phyloP scores from a whole-genome alignment of 2,329 filamentous ascomycete species.

The Neospermospora avenae region DNA sequence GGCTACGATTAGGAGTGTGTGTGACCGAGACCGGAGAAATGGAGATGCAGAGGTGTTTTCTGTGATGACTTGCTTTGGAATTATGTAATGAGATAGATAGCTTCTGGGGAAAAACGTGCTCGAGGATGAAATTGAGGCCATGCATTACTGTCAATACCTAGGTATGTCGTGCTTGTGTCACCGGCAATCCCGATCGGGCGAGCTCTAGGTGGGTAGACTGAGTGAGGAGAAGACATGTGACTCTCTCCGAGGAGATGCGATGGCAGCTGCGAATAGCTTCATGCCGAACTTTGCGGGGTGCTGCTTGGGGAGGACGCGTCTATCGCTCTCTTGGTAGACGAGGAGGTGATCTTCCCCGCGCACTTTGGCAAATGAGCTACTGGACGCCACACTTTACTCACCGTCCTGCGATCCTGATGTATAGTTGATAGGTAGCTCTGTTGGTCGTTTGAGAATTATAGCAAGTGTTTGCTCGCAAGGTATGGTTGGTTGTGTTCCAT shows the following conservation, averaged over 20 bases:
- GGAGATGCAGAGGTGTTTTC: neutral
- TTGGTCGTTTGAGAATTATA: neutral
- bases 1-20: neutral
- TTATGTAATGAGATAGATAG: slow-evolving; percentile 13
- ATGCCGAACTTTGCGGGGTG: slow-evolving; percentile 22
- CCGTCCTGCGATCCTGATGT: neutral
- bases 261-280: slow-evolving; percentile 15
- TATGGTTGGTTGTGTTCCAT: neutral
- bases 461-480: neutral
- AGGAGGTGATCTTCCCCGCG: slow-evolving; percentile 12
- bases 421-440: neutral
- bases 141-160: no score
- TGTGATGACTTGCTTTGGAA: neutral
- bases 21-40: neutral
- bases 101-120: neutral
- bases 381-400: neutral
- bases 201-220: neutral
- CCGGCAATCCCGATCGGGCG: neutral
- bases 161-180: neutral
- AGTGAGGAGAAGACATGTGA: slow-evolving; percentile 10
- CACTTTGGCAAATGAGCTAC: slow-evolving; percentile 3
- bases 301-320: neutral
- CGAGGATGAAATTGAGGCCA: neutral
- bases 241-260: slow-evolving; percentile 26
- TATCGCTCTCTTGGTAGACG: neutral